These are phyloP conservation scores for Phaseolus coccineus DNA, from an alignment of 331 rosid genomes.

Conservation along the genomic window DNA sequence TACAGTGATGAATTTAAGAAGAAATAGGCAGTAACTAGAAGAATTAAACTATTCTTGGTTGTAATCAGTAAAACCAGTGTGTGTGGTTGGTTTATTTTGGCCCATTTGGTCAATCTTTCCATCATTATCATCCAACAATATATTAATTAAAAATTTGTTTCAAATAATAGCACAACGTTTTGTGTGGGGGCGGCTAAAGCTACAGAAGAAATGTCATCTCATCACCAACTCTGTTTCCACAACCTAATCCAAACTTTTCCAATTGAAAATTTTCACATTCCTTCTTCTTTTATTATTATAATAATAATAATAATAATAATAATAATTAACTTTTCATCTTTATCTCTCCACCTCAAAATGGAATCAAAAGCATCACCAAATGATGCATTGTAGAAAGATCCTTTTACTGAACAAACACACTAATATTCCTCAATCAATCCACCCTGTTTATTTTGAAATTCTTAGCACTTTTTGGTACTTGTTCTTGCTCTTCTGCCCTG, in stretches of 20 bases:
- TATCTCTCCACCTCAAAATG: not conserved
- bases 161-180: constrained; percentile 16
- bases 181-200: constrained; percentile 35
- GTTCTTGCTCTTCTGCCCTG: not conserved
- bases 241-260: constrained; percentile 37
- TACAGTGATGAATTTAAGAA: not conserved
- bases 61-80: not conserved
- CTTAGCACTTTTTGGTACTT: not conserved
- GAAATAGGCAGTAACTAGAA: not conserved
- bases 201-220: constrained; percentile 22
- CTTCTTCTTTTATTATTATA: not conserved
- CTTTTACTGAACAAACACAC: constrained; percentile 32
- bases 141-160: not conserved
- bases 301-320: too few species aligned
- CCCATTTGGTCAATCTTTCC: constrained; percentile 18
- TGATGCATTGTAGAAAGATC: constrained; percentile 62
- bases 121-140: constrained; percentile 30
- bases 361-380: constrained; percentile 67
- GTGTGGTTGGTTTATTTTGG: not conserved
- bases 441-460: not conserved
- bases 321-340: too few species aligned
- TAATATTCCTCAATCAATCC: not conserved
- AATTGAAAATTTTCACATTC: not conserved
- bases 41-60: not conserved
- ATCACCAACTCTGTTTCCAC: not conserved